Evolutionary conservation across 2,329 filamentous ascomycete species (phyloP), one percentile per base, ranked within the genome.

Genomic region (Cladosporium sp.): DNA sequence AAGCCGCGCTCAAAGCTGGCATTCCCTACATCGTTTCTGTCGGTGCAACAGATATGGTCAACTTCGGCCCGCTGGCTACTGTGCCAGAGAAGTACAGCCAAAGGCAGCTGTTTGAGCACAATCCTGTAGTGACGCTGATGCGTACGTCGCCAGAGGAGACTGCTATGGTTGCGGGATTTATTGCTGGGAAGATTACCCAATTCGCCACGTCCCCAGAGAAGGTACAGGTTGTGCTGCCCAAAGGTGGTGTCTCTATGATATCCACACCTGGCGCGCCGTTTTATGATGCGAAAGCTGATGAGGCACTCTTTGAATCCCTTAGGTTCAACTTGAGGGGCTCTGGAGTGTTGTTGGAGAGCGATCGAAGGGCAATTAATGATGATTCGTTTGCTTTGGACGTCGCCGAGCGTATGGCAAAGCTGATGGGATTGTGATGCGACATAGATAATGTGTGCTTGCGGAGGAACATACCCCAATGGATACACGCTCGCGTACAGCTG

Each of bases 61-160:
- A 90, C 68, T 91, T 90, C 71, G 88, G 88, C 0, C 82, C 86
- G 0, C 77, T 70, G 48, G 73, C 75, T 0, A 86, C 82, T 0
- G 81, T 90, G 0, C 89, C 89, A 0, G 80, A 84, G 61, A 79
- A 79, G 58, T 89, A 86, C 68, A 71, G 73, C 3, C 26, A 56
- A n/a, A 79, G 88, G 32, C 79, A 79, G 23, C 74, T 90, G n/a
- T 83, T 85, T 69, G 84, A 86, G 71, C 89, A 91, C 72, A 91
- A 91, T 71, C 82, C 87, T 0, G 82, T 83, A 0, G 85, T 91
- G 0, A 91, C 89, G 0, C 71, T 92, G 34, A 86, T 91, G 82
- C 79, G 89, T 25, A 88, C 89, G 0, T 86, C 80, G 0, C 70
- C 75, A n/a, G 80, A 84, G 1, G 89, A 91, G 71, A 86, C 84